Evolutionary conservation across 345 rosid genomes (phyloP).

Genomic region (Bruguiera gymnorhiza): DNA sequence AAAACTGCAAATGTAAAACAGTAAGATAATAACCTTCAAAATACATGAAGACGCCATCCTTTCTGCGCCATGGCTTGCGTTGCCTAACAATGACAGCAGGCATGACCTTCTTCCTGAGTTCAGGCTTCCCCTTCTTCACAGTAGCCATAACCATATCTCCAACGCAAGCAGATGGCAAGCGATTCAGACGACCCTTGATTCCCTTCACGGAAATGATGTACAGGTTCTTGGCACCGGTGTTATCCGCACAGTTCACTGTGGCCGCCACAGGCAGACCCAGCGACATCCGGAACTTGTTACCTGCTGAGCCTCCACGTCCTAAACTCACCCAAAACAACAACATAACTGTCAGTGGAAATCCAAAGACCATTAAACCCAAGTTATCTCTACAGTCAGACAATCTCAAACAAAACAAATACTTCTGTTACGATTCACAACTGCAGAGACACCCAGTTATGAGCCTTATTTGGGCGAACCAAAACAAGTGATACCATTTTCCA

Average conservation of each 20-base stretch:
- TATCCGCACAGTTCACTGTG: slow-evolving; percentile 94
- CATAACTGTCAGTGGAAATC: too few species aligned
- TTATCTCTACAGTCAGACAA: neutral
- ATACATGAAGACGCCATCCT: slow-evolving; percentile 94
- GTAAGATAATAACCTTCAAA: slow-evolving; percentile 59
- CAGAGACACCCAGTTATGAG: too few species aligned
- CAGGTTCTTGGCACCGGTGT: slow-evolving; percentile 94
- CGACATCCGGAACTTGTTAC: slow-evolving; percentile 96
- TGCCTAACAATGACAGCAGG: slow-evolving; percentile 38
- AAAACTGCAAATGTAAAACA: neutral
- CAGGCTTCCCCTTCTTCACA: slow-evolving; percentile 37
- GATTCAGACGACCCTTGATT: slow-evolving; percentile 85
- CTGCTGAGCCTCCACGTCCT: slow-evolving; percentile 97
- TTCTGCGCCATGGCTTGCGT: slow-evolving; percentile 40
- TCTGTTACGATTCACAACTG: neutral
- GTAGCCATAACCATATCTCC: slow-evolving; percentile 55
- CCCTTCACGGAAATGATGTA: slow-evolving; percentile 95
- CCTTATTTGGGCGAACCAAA: neutral
- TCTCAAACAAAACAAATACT: neutral
- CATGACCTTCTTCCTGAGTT: slow-evolving; percentile 36
- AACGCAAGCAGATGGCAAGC: slow-evolving; percentile 89
- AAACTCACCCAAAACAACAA: neutral
- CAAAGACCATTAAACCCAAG: neutral
- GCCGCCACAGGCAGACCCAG: slow-evolving; percentile 99
- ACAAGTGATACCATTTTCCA: neutral